Base-by-base conservation (phyloP, 2,329 filamentous ascomycete species). In the Ascochyta koolunga region DNA sequence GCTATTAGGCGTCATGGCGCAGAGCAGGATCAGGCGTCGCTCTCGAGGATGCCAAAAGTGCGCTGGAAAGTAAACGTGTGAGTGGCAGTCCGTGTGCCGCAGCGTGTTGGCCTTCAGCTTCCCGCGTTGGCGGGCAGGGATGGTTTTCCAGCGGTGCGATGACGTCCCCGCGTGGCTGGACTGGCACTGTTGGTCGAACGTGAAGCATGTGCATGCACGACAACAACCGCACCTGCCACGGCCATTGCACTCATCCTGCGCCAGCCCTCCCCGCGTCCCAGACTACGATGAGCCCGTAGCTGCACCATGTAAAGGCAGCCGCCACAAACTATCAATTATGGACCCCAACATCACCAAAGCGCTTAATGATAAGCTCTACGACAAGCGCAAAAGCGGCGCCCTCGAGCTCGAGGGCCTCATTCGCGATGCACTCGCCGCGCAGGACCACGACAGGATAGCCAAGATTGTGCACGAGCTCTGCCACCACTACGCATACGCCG, bases 351-450 rank as follows among this genome's bases (percentile, higher is more conserved):
- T 97, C 73, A 91, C 96, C 77, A 90, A 93, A 67, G 85, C 93
- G 64, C 83, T 99, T 73, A 96, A 96, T 74, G 95, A 99, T 79
- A 99, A 97, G 85, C 88, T 98, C 72, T 99, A 99, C 76, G 95
- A 99, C 74, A 96, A 96, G 82, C 87, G 96, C 73, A 99, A 99
- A 78, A 88, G 92, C 70, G 95, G 95, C 61, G 95, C 96, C 67
- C 85, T 99, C 53, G 95, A 99, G 65, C 88, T 99, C 64, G 95
- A 99, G 77, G 89, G 89, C 63, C 85, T 91, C 49, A 95, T 99
- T 68, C 89, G 95, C 60, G 91, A 96, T 71, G 85, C 93, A 22
- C 87, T 91, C 56, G 85, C 85, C 41, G 83, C 81, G 65, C 88
- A 89, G 70, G 91, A 98, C 70, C 88, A 91, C 68, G 86, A 89